Evolutionary conservation across 2,329 filamentous ascomycete species (phyloP).

Genomic region (Nothomitra cinnamomea): DNA sequence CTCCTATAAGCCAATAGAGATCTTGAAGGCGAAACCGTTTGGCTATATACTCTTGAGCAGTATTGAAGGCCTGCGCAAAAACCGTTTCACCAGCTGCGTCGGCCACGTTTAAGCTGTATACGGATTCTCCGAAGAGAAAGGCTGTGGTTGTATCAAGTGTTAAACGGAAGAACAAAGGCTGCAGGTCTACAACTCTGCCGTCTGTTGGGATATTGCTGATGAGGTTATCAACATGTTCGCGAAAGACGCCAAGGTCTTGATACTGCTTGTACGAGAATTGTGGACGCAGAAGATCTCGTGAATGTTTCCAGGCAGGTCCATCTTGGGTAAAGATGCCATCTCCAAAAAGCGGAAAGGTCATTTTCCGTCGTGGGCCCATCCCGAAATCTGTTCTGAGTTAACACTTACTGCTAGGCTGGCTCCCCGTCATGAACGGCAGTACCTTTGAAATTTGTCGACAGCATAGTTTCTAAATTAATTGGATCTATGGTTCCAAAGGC

Average conservation of each 20-base stretch:
- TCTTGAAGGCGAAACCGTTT: background rate
- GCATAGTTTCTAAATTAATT: conserved; percentile 78
- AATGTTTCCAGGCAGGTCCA: conserved; percentile 59
- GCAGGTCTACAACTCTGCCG: conserved; percentile 43
- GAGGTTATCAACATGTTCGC: conserved; percentile 48
- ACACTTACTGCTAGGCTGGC: background rate
- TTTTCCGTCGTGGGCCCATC: conserved; percentile 43
- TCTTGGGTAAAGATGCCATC: conserved; percentile 70
- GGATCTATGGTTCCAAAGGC: conserved; percentile 63
- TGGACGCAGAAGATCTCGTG: conserved; percentile 62
- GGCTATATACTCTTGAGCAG: conserved; percentile 11
- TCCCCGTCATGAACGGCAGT: background rate
- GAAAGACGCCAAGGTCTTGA: conserved; percentile 65
- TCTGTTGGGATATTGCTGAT: conserved; percentile 14
- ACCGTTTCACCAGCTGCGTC: background rate
- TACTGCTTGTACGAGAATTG: conserved; percentile 78
- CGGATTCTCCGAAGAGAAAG: conserved; percentile 65
- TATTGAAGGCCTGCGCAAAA: conserved; percentile 20
- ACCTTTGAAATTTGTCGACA: conserved; percentile 62
- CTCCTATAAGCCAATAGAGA: background rate
- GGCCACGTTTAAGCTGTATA: conserved; percentile 20
- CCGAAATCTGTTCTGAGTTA: conserved; percentile 42
- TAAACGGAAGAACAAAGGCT: conserved; percentile 66
- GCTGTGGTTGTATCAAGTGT: conserved; percentile 76
- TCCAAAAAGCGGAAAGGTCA: conserved; percentile 63